Percentiles rank a stretch among this genome's conserved stretches.
Evolutionary conservation across 2,329 filamentous ascomycete genomes (phyloP).

Genomic region (Talaromyces albobiverticillius): DNA sequence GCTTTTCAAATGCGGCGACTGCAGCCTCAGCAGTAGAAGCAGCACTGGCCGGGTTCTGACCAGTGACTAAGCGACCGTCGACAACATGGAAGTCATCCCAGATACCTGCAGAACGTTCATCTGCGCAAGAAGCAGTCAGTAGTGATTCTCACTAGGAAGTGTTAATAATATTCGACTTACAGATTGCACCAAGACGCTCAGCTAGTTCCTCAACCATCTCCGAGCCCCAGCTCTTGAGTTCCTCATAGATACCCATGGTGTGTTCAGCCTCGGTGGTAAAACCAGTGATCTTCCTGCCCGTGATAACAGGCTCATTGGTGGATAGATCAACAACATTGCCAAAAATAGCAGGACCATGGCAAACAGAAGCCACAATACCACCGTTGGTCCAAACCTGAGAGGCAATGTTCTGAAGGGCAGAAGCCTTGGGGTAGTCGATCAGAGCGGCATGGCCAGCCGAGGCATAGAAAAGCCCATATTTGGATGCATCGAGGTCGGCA

Average conservation of each 20-base stretch:
- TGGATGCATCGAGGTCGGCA: constrained; percentile 22
- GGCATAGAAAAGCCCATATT: constrained; percentile 40
- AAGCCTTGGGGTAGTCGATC: constrained; percentile 41
- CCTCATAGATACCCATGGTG: constrained; percentile 33
- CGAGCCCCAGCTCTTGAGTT: constrained; percentile 30
- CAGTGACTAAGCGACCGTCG: constrained; percentile 42
- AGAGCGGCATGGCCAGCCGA: constrained; percentile 40
- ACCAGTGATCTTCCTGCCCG: constrained; percentile 35
- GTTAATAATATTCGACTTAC: constrained; percentile 18
- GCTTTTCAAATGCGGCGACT: constrained; percentile 37
- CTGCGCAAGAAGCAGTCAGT: constrained; percentile 9
- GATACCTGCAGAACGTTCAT: constrained; percentile 23
- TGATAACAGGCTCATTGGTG: constrained; percentile 33
- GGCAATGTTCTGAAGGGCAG: constrained; percentile 23
- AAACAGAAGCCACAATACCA: constrained; percentile 35
- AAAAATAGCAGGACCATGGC: constrained; percentile 41
- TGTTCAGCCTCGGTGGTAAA: constrained; percentile 38
- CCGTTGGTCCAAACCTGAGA: constrained; percentile 27
- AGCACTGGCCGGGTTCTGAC: constrained; percentile 43
- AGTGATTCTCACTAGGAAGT: not conserved
- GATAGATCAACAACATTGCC: constrained; percentile 29
- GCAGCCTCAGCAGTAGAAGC: constrained; percentile 37
- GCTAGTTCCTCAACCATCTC: constrained; percentile 31
- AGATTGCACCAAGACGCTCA: constrained; percentile 28
- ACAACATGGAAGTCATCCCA: constrained; percentile 32